Base-by-base conservation (phyloP, 805 yeast genomes). In the Candida nonsorbophila region DNA sequence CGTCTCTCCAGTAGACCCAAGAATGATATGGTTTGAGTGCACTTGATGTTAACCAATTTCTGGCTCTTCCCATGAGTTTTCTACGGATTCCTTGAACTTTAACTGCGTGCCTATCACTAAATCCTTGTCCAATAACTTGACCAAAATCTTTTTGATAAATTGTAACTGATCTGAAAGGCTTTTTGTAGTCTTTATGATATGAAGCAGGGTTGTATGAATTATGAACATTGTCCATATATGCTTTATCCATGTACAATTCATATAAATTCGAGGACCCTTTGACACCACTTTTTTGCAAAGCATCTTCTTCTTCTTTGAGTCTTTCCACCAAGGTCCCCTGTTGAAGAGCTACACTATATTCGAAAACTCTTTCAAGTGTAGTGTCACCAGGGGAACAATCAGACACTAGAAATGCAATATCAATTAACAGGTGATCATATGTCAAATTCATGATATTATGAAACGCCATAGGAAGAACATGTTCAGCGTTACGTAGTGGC, bases 1-100 rank as follows among this genome's bases (percentile, higher is more conserved):
- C 92, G 53, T 84, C 94, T 62, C 94, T 69, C 94, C 94, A 84
- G 49, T 83, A 83, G 8, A 84, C 90, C 94, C 94, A 84, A 1
- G 90, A 81, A 53, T 84, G 94, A 46, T 84, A 79, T 3, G 94
- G 86, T 47, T 80, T 75, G 34, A 84, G 61, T 0, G 92, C 84
- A 24, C 73, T 72, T 1, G 84, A 69, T 5, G 84, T 72, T 26
- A 84, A 58, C 94, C 94, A 84, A 49, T 84, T 84, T 55, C 94
- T 67, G 2, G 94, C 92, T 34, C 90, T 68, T 1, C 88, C 94
- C 94, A 84, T 84, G 42, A 84, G 55, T 48, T 84, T 84, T 41
- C 94, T 66, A 49, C 94, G 71, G 22, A 80, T 78, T 11, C 94
- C 94, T 55, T 84, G 94, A 15, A 82, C 86, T 51, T 82, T 81